Conservation (phyloP, 345 rosid species). For the Euphorbia tirucalli region DNA sequence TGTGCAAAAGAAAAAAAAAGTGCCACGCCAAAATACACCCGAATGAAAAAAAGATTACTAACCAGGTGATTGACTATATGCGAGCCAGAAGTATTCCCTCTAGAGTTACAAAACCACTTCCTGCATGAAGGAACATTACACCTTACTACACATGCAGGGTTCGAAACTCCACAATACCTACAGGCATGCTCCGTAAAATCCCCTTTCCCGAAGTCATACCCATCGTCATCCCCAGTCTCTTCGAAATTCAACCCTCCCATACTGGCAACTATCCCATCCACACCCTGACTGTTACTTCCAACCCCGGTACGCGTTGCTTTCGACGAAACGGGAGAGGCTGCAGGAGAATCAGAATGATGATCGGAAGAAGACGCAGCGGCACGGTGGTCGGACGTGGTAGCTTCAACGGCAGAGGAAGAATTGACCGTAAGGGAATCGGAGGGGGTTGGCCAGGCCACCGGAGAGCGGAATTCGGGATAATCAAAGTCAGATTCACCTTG, state of each 20-base stretch:
- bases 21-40: too few relatives aligned
- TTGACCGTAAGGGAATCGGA: slow-evolving; percentile 70
- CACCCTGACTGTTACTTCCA: slow-evolving; percentile 33
- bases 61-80: slow-evolving; percentile 98
- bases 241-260: slow-evolving; percentile 87
- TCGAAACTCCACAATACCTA: slow-evolving; percentile 93
- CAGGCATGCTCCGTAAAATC: slow-evolving; percentile 93
- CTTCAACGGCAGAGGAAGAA: slow-evolving; percentile 24
- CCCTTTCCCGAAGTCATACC: slow-evolving; percentile 70
- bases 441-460: slow-evolving; percentile 85
- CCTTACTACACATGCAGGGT: slow-evolving; percentile 96
- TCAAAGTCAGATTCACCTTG: slow-evolving; percentile 98
- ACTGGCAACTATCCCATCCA: slow-evolving; percentile 70
- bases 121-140: slow-evolving; percentile 97
- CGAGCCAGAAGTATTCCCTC: slow-evolving; percentile 98
- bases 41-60: slow-evolving; percentile 37
- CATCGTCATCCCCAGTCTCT: slow-evolving; percentile 85
- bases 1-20: background rate
- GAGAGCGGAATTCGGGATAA: slow-evolving; percentile 83
- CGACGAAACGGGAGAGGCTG: slow-evolving; percentile 57
- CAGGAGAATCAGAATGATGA: slow-evolving; percentile 33
- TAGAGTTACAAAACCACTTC: slow-evolving; percentile 98
- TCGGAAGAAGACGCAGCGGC: slow-evolving; percentile 33
- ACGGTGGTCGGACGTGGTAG: slow-evolving; percentile 41
- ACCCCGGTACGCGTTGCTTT: slow-evolving; percentile 40